Percentiles rank a stretch among this genome's conserved stretches.
Evolutionary conservation across 2,329 filamentous ascomycete species (phyloP).

Genomic region (Escovopsis sp.): DNA sequence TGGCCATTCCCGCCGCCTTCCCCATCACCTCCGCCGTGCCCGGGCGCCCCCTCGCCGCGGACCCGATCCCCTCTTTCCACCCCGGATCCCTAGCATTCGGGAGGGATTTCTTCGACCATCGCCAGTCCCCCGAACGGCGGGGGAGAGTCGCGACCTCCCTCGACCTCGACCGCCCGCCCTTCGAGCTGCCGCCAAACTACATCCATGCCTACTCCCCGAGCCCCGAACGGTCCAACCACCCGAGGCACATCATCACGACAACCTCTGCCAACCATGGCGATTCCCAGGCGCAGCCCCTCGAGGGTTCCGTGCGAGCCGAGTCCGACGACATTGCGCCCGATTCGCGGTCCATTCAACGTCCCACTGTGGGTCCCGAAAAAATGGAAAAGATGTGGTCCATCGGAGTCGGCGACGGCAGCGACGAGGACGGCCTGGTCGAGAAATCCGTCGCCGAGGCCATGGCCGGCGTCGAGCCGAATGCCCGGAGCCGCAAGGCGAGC

Average conservation of each 20-base stretch:
- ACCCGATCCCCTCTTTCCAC: conserved; percentile 17
- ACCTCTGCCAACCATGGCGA: conserved; percentile 10
- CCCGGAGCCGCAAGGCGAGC: conserved; percentile 52
- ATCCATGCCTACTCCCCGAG: conserved; percentile 13
- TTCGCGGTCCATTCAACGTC: conserved; percentile 1
- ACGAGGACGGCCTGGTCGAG: conserved; percentile 44
- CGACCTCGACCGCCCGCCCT: conserved; percentile 17
- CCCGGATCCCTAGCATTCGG: conserved; percentile 18
- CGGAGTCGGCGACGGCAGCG: conserved; percentile 33
- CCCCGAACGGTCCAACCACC: conserved; percentile 11
- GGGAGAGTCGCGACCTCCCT: conserved; percentile 19
- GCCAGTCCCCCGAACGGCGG: conserved; percentile 17
- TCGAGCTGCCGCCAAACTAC: conserved; percentile 13
- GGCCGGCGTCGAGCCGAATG: conserved; percentile 45
- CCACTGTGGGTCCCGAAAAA: conserved; percentile 31
- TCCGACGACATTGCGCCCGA: conserved; percentile 4
- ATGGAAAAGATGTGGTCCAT: conserved; percentile 53
- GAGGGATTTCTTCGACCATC: conserved; percentile 22
- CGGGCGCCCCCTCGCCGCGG: conserved; percentile 15
- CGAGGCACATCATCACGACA: conserved; percentile 2
- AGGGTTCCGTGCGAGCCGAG: conserved; percentile 6
- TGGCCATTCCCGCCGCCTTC: conserved; percentile 19
- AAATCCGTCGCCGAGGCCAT: conserved; percentile 50
- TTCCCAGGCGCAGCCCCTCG: conserved; percentile 5
- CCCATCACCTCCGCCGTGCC: conserved; percentile 16